Conservation (phyloP, 2,329 filamentous ascomycete genomes). For the Hypoxylon sp. region DNA sequence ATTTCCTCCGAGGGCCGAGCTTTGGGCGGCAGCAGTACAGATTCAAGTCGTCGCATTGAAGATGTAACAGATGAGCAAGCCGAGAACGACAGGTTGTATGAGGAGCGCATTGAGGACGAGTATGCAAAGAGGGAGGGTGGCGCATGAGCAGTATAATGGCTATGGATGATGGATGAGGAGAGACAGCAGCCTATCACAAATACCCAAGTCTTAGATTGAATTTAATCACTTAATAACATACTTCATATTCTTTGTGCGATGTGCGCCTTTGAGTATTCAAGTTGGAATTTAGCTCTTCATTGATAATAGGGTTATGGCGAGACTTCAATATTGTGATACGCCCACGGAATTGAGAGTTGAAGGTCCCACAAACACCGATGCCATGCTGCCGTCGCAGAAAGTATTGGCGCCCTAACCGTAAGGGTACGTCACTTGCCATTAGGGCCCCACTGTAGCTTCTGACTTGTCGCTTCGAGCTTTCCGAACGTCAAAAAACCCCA, state of each 20-base stretch:
- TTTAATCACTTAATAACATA: background rate
- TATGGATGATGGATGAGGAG: background rate
- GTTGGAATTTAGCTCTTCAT: background rate
- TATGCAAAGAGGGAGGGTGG: constrained; percentile 42
- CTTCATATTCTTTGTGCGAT: background rate
- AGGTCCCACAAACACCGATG: background rate
- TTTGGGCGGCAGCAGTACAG: constrained; percentile 7
- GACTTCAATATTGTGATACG: background rate
- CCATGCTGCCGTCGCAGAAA: background rate
- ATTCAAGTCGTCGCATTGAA: constrained; percentile 38
- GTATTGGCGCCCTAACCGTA: constrained; percentile 13
- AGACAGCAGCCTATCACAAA: background rate
- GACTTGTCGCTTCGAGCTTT: constrained; percentile 17
- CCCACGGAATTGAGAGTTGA: too few relatives aligned
- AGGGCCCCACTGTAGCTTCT: constrained; percentile 23
- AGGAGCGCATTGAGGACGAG: constrained; percentile 41
- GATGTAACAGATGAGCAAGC: constrained; percentile 40
- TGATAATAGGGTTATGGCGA: background rate
- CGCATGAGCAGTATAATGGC: constrained; percentile 24
- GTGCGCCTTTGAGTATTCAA: background rate
- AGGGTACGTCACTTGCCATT: constrained; percentile 14
- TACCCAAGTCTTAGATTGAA: constrained; percentile 1
- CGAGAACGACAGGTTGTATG: constrained; percentile 36
- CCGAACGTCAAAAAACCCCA: constrained; percentile 13
- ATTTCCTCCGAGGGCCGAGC: constrained; percentile 21